Evolutionary conservation across 2,329 filamentous ascomycete genomes (phyloP).

Genomic region (Paecilomyces sp.): DNA sequence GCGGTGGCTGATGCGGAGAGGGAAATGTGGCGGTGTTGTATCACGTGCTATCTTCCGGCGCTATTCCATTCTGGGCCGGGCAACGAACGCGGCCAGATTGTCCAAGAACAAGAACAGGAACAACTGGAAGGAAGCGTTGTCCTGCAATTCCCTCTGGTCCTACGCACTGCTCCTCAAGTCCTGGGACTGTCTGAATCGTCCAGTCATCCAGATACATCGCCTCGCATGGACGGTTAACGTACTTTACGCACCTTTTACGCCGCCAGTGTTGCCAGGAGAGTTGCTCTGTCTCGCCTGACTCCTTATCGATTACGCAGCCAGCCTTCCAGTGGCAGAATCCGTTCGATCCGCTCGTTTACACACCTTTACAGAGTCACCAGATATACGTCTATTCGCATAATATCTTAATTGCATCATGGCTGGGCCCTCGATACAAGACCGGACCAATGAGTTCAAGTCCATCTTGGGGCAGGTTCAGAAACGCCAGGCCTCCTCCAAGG

Average conservation of each 20-base stretch:
- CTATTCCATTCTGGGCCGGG: slow-evolving; percentile 1
- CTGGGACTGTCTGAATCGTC: background rate
- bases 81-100: background rate
- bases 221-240: background rate
- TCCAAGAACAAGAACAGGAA: background rate
- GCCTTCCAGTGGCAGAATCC: background rate
- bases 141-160: background rate
- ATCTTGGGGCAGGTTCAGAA: slow-evolving; percentile 82
- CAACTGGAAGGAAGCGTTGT: background rate
- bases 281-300: slow-evolving; percentile 9
- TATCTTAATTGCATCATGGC: slow-evolving; percentile 37
- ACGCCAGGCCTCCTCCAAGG: slow-evolving; percentile 67
- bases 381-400: background rate
- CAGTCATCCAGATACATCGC: background rate
- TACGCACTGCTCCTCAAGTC: background rate
- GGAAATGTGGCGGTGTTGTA: background rate
- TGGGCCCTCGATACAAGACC: slow-evolving; percentile 79
- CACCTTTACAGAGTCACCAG: background rate
- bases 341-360: background rate
- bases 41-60: background rate
- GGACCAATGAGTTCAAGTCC: slow-evolving; percentile 88
- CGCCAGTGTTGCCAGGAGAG: slow-evolving; percentile 5
- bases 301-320: slow-evolving; percentile 25
- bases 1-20: background rate
- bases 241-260: background rate